Evolutionary conservation across 78 protist species (phyloP).

Genomic region (slime mould (Dictyostelium discoideum)): DNA sequence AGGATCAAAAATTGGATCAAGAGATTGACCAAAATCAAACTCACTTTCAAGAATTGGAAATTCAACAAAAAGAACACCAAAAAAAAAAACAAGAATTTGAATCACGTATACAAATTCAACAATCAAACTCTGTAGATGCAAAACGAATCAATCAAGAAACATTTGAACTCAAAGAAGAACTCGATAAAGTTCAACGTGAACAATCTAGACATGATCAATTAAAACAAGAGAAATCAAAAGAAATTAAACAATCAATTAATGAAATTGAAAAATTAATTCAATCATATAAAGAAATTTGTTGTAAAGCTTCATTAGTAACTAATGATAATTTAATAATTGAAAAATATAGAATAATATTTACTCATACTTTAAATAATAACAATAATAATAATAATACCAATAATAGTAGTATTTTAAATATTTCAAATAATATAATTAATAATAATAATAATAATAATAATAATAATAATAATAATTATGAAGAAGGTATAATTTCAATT

Average conservation of each 20-base stretch:
- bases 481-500: neutral
- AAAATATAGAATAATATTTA: neutral
- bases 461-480: neutral
- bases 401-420: too few species aligned
- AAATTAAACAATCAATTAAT: neutral
- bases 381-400: neutral
- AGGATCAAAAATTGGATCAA: neutral
- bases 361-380: neutral
- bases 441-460: neutral
- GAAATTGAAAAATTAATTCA: conserved; percentile 17
- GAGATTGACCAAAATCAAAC: neutral
- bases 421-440: neutral
- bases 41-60: neutral
- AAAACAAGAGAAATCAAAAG: neutral
- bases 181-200: conserved; percentile 13
- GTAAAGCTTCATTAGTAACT: neutral
- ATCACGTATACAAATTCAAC: conserved; percentile 29
- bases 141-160: conserved; percentile 19
- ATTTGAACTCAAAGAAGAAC: conserved; percentile 31
- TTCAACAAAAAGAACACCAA: neutral
- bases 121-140: conserved; percentile 50
- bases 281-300: neutral
- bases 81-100: conserved; percentile 5
- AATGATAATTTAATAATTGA: neutral
- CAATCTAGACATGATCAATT: neutral